Evolutionary conservation across 2,329 filamentous ascomycete species (phyloP), one percentile per base, ranked within the genome.

Genomic region (Conoideocrella luteorostrata): DNA sequence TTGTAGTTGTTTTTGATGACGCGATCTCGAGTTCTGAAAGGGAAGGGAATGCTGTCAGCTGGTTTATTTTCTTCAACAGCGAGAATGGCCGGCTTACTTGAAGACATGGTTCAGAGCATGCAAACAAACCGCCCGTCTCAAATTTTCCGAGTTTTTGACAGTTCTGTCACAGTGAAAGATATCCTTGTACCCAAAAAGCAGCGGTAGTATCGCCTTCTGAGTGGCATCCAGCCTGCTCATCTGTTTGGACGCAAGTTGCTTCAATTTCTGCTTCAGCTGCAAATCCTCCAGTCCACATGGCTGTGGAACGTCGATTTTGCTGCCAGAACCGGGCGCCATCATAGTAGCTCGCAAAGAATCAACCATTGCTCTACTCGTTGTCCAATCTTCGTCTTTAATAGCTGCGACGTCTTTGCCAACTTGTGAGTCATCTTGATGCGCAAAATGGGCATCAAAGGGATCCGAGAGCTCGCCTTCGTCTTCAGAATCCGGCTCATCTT

Each of bases 1-100:
- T 82, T 87, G 43, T 86, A 79, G 58, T 90, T 97, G 66, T 97
- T 94, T 65, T 95, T 97, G 48, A 97, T 78, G 1, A 97, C 86
- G 23, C 82, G 80, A 58, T 97, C 91, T 51, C 93, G 82, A 2
- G 91, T 96, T 63, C 78, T 82, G 40, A 2, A 15, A 33, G n/a
- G 10, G n/a, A 20, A 11, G 23, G n/a, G n/a, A 37, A 18, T 33
- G 12, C 20, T 15, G 18, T n/a, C 18, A 17, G 18, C 4, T 33
- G 15, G 30, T 33, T 33, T 33, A 9, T 33, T n/a, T 5, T 33
- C 9, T 15, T 33, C n/a, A 13, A 2, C 10, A 17, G 23, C 20
- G 6, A 7, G 28, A 18, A 22, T 36, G 10, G 3, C 12, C 6
- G 13, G 58, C 75, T 60, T 61, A 82, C 78, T 95, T 96, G 64